Conservation (phyloP, 352 stramenopile species). For the Blastocystis sp. region DNA sequence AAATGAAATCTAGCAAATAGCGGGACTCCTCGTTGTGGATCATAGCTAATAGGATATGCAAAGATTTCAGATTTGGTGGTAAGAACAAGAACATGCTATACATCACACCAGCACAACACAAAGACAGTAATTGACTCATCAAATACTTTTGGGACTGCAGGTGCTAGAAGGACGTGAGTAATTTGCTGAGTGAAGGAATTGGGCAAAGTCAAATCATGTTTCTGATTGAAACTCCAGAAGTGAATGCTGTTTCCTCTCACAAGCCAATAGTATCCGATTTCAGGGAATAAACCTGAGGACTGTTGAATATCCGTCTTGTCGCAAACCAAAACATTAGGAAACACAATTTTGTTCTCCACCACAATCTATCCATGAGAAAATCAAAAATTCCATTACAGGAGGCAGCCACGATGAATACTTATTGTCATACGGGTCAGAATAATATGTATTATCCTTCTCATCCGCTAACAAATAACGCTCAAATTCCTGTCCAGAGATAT, state of each 20-base stretch:
- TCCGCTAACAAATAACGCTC: constrained; percentile 1
- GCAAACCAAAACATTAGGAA: not conserved
- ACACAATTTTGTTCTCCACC: constrained; percentile 4
- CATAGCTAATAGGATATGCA: constrained; percentile 5
- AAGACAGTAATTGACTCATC: constrained; percentile 9
- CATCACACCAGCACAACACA: not conserved
- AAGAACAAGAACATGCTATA: constrained; percentile 40
- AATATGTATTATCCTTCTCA: constrained; percentile 24
- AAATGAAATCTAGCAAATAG: not conserved
- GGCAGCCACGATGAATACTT: constrained; percentile 47
- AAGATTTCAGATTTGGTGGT: constrained; percentile 38
- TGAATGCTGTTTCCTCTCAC: constrained; percentile 2
- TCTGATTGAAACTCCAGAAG: constrained; percentile 49
- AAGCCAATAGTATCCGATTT: constrained; percentile 10
- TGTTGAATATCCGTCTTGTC: constrained; percentile 10
- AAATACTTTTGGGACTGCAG: constrained; percentile 3
- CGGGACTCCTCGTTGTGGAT: not conserved
- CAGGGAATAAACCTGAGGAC: constrained; percentile 23
- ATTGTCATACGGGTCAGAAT: constrained; percentile 51
- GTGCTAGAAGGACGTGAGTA: constrained; percentile 18
- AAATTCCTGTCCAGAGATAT: constrained; percentile 51
- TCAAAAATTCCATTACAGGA: not conserved
- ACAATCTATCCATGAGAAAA: not conserved
- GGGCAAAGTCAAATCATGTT: not conserved
- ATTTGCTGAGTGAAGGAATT: constrained; percentile 42